Evolutionary conservation across 1,139 yeast genomes (phyloP).

Genomic region (Candida frijolesensis): DNA sequence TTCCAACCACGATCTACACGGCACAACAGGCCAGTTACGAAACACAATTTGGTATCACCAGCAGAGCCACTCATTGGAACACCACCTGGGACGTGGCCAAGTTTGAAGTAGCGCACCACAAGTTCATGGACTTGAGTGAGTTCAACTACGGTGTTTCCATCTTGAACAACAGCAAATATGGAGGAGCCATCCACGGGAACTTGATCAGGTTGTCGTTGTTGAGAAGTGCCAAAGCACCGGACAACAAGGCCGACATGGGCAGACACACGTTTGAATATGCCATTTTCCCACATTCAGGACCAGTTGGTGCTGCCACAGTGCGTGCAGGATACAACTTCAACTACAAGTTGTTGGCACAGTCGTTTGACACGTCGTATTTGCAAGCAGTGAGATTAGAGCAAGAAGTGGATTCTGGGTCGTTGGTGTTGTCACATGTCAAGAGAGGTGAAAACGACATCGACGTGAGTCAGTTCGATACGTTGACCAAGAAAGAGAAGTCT

Average conservation of each 20-base stretch:
- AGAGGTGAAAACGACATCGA: slow-evolving; percentile 84
- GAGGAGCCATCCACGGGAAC: slow-evolving; percentile 90
- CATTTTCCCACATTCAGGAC: slow-evolving; percentile 76
- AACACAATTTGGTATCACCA: slow-evolving; percentile 89
- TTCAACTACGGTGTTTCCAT: slow-evolving; percentile 85
- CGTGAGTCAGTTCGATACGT: slow-evolving; percentile 41
- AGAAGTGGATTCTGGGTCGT: slow-evolving; percentile 41
- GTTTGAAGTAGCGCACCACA: slow-evolving; percentile 94
- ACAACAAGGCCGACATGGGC: slow-evolving; percentile 93
- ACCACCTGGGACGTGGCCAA: slow-evolving; percentile 96
- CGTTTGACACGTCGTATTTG: slow-evolving; percentile 22
- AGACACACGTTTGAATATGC: slow-evolving; percentile 82
- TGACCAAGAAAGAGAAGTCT: slow-evolving; percentile 44
- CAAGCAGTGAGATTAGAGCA: slow-evolving; percentile 26
- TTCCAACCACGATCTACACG: slow-evolving; percentile 80
- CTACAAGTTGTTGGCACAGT: slow-evolving; percentile 40
- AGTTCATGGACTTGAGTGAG: slow-evolving; percentile 90
- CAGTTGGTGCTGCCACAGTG: slow-evolving; percentile 64
- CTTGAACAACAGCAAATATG: slow-evolving; percentile 84
- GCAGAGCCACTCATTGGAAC: slow-evolving; percentile 91
- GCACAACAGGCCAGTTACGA: slow-evolving; percentile 80
- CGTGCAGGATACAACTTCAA: slow-evolving; percentile 81
- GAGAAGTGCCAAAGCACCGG: slow-evolving; percentile 90
- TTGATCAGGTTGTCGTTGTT: slow-evolving; percentile 79
- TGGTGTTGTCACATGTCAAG: slow-evolving; percentile 77